phyloP scores from a whole-genome alignment of 2,329 filamentous ascomycete genomes.

The Microdochium paspali region DNA sequence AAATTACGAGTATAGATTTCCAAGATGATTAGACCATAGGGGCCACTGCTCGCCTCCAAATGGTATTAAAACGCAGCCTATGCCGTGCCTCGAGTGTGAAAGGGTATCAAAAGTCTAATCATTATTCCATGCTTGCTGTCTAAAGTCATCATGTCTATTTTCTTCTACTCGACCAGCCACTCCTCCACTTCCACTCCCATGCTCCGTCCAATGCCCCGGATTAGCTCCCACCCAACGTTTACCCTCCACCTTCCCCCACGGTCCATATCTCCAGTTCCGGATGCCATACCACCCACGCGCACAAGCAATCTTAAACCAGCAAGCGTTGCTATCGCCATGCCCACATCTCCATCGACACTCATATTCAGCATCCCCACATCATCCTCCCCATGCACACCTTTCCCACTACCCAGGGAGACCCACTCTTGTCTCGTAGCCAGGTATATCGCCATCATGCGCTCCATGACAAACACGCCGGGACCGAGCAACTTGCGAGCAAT shows the following conservation, averaged over 20 bases:
- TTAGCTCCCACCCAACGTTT: constrained; percentile 70
- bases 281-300: constrained; percentile 45
- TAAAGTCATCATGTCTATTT: too few species aligned
- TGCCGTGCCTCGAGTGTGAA: too few species aligned
- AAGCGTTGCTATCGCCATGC: constrained; percentile 61
- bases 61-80: background rate
- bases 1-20: background rate
- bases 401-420: constrained; percentile 21
- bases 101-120: too few species aligned
- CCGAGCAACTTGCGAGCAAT: constrained; percentile 70
- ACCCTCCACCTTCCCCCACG: constrained; percentile 66
- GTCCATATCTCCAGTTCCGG: constrained; percentile 64
- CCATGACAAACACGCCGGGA: constrained; percentile 67
- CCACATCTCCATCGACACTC: constrained; percentile 44
- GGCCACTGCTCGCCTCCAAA: background rate
- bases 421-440: constrained; percentile 53
- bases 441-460: constrained; percentile 72
- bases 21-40: background rate
- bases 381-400: constrained; percentile 23
- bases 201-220: constrained; percentile 59
- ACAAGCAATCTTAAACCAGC: constrained; percentile 61
- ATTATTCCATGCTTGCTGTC: too few species aligned
- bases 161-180: constrained; percentile 54
- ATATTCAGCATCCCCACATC: constrained; percentile 1
- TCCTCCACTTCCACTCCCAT: constrained; percentile 74